phyloP scores from a whole-genome alignment of 306 rosid species.

The Cucurbita argyrosperma region DNA sequence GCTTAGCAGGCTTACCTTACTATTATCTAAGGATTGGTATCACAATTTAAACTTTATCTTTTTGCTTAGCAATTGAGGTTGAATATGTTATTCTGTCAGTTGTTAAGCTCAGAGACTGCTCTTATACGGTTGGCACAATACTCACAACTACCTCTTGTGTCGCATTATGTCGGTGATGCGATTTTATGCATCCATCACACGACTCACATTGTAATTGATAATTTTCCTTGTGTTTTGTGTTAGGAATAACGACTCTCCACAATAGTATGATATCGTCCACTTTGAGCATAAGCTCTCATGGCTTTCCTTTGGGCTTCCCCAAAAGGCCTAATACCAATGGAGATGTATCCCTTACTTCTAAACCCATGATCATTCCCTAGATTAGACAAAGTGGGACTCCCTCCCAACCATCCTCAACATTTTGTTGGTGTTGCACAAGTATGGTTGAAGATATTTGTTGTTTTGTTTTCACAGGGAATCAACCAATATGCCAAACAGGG shows the following conservation, averaged over 20 bases:
- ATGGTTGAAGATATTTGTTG: background rate
- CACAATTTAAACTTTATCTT: background rate
- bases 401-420: too few relatives aligned
- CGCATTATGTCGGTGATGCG: background rate
- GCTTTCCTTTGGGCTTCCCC: too few relatives aligned
- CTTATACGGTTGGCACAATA: background rate
- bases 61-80: too few relatives aligned
- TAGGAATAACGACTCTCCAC: too few relatives aligned
- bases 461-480: conserved; percentile 31
- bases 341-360: too few relatives aligned
- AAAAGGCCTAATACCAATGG: too few relatives aligned
- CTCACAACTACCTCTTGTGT: background rate
- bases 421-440: background rate
- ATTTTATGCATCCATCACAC: background rate
- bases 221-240: background rate
- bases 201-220: background rate
- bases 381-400: too few relatives aligned
- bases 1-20: background rate
- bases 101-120: background rate
- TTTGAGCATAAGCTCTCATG: too few relatives aligned
- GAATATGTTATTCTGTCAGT: background rate
- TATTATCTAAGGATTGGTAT: background rate
- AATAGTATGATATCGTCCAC: too few relatives aligned
- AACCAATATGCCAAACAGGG: conserved; percentile 15
- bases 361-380: too few relatives aligned